Conservation (phyloP, 192 early-diverging fungal species). For the Haplosporangium gracile region DNA sequence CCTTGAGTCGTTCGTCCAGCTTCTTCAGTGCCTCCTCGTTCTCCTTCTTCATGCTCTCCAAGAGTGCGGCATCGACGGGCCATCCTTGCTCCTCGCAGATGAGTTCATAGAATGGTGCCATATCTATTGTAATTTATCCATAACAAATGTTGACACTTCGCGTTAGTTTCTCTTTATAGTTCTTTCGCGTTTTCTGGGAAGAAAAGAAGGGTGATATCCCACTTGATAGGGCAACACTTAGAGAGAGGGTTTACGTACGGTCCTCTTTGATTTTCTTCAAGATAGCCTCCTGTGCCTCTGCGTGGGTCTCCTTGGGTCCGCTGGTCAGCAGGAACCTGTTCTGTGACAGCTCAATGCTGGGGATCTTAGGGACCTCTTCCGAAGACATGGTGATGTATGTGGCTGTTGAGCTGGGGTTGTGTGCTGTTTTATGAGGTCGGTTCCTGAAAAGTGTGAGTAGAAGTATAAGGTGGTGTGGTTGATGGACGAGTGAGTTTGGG, state of each 20-base stretch:
- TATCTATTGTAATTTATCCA: conserved; percentile 67
- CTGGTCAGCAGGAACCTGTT: conserved; percentile 82
- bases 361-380: conserved; percentile 83
- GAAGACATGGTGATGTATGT: conserved; percentile 62
- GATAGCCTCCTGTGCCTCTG: conserved; percentile 77
- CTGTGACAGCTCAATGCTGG: conserved; percentile 90
- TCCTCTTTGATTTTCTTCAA: conserved; percentile 83
- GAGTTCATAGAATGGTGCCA: conserved; percentile 86
- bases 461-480: neutral
- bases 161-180: neutral
- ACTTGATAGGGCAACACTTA: neutral
- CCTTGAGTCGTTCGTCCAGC: conserved; percentile 87
- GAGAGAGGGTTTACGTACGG: conserved; percentile 67
- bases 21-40: conserved; percentile 84
- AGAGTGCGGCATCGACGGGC: conserved; percentile 66
- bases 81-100: conserved; percentile 75
- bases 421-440: neutral
- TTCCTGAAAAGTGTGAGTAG: neutral
- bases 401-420: neutral
- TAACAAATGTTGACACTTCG: neutral
- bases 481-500: neutral
- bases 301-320: conserved; percentile 77
- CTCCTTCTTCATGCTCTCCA: conserved; percentile 67
- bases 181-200: neutral
- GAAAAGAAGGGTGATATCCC: neutral